Evolutionary conservation across 805 yeast genomes (phyloP).

Genomic region (Kuraishia floccosa): DNA sequence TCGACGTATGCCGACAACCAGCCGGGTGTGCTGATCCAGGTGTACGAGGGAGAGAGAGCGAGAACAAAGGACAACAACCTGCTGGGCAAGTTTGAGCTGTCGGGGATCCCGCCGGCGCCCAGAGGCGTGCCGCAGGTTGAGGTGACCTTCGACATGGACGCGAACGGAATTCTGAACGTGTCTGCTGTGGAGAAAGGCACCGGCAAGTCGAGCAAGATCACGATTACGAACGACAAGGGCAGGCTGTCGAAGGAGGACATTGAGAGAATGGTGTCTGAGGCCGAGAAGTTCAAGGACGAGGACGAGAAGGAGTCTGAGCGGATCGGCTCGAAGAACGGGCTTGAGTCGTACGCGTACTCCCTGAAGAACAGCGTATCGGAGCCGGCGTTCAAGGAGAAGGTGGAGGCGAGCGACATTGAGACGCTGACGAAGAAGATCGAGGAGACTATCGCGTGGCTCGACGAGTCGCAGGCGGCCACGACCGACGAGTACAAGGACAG

Average conservation of each 20-base stretch:
- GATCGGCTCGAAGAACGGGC: slow-evolving; percentile 87
- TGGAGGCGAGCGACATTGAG: slow-evolving; percentile 11
- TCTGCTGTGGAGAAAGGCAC: slow-evolving; percentile 97
- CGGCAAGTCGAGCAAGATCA: slow-evolving; percentile 93
- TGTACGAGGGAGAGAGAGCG: slow-evolving; percentile 97
- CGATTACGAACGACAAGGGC: slow-evolving; percentile 98
- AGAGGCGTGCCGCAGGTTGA: slow-evolving; percentile 98
- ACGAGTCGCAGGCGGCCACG: slow-evolving; percentile 74
- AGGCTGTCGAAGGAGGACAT: slow-evolving; percentile 96
- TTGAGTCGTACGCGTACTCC: slow-evolving; percentile 92
- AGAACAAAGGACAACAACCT: slow-evolving; percentile 92
- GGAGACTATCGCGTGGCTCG: slow-evolving; percentile 77
- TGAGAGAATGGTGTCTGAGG: slow-evolving; percentile 96
- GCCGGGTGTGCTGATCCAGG: slow-evolving; percentile 97
- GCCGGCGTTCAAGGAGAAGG: slow-evolving; percentile 71
- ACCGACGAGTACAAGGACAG: slow-evolving; percentile 77
- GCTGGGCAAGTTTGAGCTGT: slow-evolving; percentile 92
- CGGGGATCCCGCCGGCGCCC: slow-evolving; percentile 98
- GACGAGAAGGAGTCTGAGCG: slow-evolving; percentile 92
- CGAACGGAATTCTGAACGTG: slow-evolving; percentile 94
- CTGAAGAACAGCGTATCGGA: slow-evolving; percentile 75
- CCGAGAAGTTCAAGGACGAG: slow-evolving; percentile 94
- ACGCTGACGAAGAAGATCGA: slow-evolving; percentile 61
- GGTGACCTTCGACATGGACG: slow-evolving; percentile 94
- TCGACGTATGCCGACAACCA: slow-evolving; percentile 97